phyloP scores from a whole-genome alignment of 1,284 basidiomycete genomes.

The Wolfiporia cocos region DNA sequence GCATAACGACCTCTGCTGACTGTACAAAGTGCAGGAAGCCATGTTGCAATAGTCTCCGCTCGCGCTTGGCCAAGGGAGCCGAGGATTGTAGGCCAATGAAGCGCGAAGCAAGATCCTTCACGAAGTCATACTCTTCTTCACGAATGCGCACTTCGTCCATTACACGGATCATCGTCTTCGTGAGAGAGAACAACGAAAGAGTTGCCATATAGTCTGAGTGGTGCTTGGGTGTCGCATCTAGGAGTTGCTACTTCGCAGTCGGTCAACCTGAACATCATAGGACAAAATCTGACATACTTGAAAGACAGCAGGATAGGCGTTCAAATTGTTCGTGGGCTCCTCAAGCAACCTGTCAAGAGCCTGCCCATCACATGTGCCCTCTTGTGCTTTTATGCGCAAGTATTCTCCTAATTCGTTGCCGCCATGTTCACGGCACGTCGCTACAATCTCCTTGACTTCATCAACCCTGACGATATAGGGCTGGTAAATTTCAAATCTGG shows the following conservation, averaged over 20 bases:
- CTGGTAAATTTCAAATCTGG: slow-evolving; percentile 74
- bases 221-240: slow-evolving; percentile 58
- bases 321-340: slow-evolving; percentile 72
- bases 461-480: slow-evolving; percentile 77
- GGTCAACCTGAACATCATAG: not conserved
- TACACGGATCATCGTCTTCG: slow-evolving; percentile 63
- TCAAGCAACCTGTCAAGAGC: slow-evolving; percentile 62
- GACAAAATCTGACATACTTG: not conserved
- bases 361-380: slow-evolving; percentile 50
- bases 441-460: slow-evolving; percentile 47
- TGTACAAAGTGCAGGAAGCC: slow-evolving; percentile 33
- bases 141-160: slow-evolving; percentile 79
- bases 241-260: slow-evolving; percentile 41
- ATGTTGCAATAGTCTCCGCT: slow-evolving; percentile 67
- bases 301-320: slow-evolving; percentile 51
- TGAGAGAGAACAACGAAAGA: slow-evolving; percentile 59
- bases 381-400: slow-evolving; percentile 64
- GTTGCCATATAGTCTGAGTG: slow-evolving; percentile 68
- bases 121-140: slow-evolving; percentile 76
- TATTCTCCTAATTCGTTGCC: slow-evolving; percentile 76
- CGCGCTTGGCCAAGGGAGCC: slow-evolving; percentile 54
- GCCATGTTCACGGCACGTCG: slow-evolving; percentile 9
- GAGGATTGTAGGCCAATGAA: slow-evolving; percentile 54
- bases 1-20: not conserved
- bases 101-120: slow-evolving; percentile 54